Percentiles rank a stretch among this genome's conserved stretches.
These are phyloP conservation scores for Fulvia fulva DNA, from an alignment of 2,329 filamentous ascomycete genomes.

Conservation along the genomic window DNA sequence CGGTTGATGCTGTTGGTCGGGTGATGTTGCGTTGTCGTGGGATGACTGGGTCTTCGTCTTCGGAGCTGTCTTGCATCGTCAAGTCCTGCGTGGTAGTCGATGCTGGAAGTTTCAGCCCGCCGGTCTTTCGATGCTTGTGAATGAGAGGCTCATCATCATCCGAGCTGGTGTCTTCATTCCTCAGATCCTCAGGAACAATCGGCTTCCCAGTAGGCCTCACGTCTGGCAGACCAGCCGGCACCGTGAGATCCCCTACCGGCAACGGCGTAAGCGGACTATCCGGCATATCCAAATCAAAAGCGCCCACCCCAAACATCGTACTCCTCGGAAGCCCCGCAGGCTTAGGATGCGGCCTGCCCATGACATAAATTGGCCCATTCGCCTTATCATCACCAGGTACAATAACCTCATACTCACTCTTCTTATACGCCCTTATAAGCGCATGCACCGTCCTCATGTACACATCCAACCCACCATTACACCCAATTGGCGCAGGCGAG, in stretches of 20 bases:
- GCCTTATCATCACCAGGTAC: background rate
- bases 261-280: background rate
- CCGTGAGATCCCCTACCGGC: background rate
- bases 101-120: background rate
- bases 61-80: background rate
- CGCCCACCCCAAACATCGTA: background rate
- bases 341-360: background rate
- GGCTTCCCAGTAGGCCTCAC: background rate
- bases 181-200: background rate
- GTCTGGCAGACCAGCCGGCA: background rate
- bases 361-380: background rate
- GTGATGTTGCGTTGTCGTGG: background rate
- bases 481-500: background rate
- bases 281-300: background rate
- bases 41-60: background rate
- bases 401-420: background rate
- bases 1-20: background rate
- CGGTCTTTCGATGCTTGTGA: background rate
- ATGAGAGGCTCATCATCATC: background rate
- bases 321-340: background rate
- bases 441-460: background rate
- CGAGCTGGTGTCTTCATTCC: background rate
- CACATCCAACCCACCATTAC: background rate
- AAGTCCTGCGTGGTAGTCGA: background rate
- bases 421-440: background rate